Percentiles rank a stretch among this genome's conserved stretches.
These are phyloP conservation scores for Geotrichum australiense DNA, from an alignment of 1,139 yeast genomes.

Conservation along the genomic window DNA sequence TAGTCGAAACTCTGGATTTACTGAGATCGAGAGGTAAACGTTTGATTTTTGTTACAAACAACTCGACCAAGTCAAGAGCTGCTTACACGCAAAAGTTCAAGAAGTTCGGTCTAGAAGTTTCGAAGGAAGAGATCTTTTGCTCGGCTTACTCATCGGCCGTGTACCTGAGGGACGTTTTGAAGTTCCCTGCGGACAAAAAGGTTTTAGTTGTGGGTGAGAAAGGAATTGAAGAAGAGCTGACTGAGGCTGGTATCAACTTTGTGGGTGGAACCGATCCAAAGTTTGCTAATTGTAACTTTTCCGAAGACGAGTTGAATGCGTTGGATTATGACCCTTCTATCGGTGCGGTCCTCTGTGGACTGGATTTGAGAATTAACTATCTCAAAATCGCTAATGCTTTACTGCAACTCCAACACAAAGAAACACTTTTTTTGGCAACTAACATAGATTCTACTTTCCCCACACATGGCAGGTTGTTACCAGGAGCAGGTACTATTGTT, in stretches of 20 bases:
- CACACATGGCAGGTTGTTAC: slow-evolving; percentile 70
- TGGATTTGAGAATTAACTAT: slow-evolving; percentile 70
- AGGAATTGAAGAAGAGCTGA: slow-evolving; percentile 72
- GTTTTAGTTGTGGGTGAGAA: slow-evolving; percentile 81
- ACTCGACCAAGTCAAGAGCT: slow-evolving; percentile 80
- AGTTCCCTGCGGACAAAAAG: slow-evolving; percentile 65
- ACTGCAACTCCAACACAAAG: slow-evolving; percentile 66
- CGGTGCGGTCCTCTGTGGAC: slow-evolving; percentile 86
- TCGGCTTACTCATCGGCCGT: slow-evolving; percentile 89
- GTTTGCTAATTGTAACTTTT: slow-evolving; percentile 22
- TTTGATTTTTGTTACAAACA: slow-evolving; percentile 85
- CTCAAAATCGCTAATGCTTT: slow-evolving; percentile 74
- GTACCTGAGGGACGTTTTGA: slow-evolving; percentile 67
- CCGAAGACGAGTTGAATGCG: slow-evolving; percentile 32
- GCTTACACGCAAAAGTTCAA: slow-evolving; percentile 72
- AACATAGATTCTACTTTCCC: slow-evolving; percentile 95
- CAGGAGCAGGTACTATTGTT: slow-evolving; percentile 93
- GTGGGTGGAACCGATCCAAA: slow-evolving; percentile 63
- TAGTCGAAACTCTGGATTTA: slow-evolving; percentile 55
- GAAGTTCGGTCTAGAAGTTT: slow-evolving; percentile 61
- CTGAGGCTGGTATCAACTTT: slow-evolving; percentile 57
- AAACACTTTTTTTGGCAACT: slow-evolving; percentile 81
- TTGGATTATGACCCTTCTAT: slow-evolving; percentile 57
- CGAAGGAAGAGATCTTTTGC: slow-evolving; percentile 75
- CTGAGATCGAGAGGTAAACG: slow-evolving; percentile 52